Evolutionary conservation across 768 basidiomycete species (phyloP), one percentile per base, ranked within the genome.

Genomic region (Rhodotorula graminis): DNA sequence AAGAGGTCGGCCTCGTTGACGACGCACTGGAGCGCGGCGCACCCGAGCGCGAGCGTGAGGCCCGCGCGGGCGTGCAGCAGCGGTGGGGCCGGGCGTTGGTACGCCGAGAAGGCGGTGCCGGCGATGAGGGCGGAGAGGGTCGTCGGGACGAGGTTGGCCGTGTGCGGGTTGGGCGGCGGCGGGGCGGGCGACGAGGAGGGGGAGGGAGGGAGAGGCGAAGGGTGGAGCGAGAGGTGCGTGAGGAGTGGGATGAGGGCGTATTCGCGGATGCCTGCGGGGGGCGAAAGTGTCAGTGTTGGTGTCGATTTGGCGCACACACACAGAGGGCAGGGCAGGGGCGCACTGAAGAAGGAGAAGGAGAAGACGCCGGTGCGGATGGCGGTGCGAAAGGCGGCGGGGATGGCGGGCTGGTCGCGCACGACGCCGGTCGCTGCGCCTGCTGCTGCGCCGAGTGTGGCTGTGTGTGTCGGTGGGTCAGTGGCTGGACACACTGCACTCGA

Each of bases 291-390:
- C n/a, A n/a, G n/a, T n/a, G n/a, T n/a, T n/a, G 6, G 50, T 1
- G 66, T 8, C 64, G 6, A 49, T 2, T n/a, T n/a, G 37, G 37
- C 37, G 37, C 37, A 9, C 9, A 37, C 65, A 50, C 27, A 0
- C 0, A 31, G 1, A 14, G 27, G 12, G 29, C 23, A 31, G 19
- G 23, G 25, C 6, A 21, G 37, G 46, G 25, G 60, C 73, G 42
- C 12, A 78, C 78, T 72, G 71, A 78, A 78, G 71, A 78, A 78
- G 21, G 76, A 65, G 65, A 78, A 78, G 58, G 59, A 37, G 57
- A 75, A 73, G 37, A 68, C 59, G 42, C 70, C 75, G 7, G 78
- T 76, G 44, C 61, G 70, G 60, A 75, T 25, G 14, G 37, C 50
- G 0, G 71, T 65, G 19, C 64, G 31, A 71, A 76, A 76, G 15